Evolutionary conservation across 805 yeast genomes (phyloP).

Genomic region (Candida sonorensis): DNA sequence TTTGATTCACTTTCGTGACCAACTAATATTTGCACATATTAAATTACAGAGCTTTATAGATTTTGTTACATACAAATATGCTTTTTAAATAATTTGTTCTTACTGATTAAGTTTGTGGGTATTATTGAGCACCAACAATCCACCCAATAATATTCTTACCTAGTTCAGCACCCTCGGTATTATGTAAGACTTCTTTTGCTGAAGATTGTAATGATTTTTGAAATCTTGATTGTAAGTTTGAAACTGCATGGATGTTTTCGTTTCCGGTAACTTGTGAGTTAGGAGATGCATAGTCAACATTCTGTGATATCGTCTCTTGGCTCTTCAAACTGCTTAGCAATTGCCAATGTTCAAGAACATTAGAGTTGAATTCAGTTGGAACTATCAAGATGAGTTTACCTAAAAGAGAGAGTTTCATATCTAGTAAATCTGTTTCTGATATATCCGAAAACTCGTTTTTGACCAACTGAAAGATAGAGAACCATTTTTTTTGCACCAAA

Average conservation of each 20-base stretch:
- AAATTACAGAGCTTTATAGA: too few relatives aligned
- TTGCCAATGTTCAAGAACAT: conserved; percentile 61
- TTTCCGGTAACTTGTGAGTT: too few relatives aligned
- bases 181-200: conserved; percentile 18
- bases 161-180: conserved; percentile 17
- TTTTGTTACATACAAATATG: too few relatives aligned
- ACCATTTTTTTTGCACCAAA: conserved; percentile 44
- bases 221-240: conserved; percentile 21
- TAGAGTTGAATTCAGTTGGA: conserved; percentile 47
- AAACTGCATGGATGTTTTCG: too few relatives aligned
- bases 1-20: too few relatives aligned
- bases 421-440: conserved; percentile 6
- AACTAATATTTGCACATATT: too few relatives aligned
- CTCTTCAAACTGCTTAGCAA: conserved; percentile 29
- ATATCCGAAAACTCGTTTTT: conserved; percentile 31
- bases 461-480: conserved; percentile 68
- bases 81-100: too few relatives aligned
- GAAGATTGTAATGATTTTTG: conserved; percentile 23
- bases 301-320: conserved; percentile 20
- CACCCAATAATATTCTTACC: conserved; percentile 30
- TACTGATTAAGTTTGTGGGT: too few relatives aligned
- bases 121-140: conserved; percentile 29
- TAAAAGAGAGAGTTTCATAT: conserved; percentile 45
- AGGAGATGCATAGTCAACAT: too few relatives aligned
- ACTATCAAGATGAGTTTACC: conserved; percentile 45